phyloP scores from a whole-genome alignment of 169 alveolate species.

The Hepatocystis sp. region DNA sequence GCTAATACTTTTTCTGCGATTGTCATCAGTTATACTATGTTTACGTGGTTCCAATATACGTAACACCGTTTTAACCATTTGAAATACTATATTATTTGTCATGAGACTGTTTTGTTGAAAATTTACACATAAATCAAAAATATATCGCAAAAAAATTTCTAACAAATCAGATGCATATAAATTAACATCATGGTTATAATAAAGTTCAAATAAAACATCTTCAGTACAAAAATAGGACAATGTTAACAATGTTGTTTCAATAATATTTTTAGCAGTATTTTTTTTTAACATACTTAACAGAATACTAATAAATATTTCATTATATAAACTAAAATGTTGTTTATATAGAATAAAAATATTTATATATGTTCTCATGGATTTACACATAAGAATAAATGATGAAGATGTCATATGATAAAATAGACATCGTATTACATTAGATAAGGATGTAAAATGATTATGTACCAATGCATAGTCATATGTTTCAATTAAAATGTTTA shows the following conservation, averaged over 20 bases:
- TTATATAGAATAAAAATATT: constrained; percentile 71
- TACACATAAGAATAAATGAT: constrained; percentile 62
- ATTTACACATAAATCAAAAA: constrained; percentile 41
- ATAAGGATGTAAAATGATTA: constrained; percentile 29
- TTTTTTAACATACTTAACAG: constrained; percentile 45
- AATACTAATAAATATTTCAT: constrained; percentile 62
- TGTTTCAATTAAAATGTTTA: constrained; percentile 44
- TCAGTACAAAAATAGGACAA: constrained; percentile 53
- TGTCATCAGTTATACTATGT: too few species aligned
- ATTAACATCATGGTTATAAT: constrained; percentile 67
- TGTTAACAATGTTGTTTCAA: constrained; percentile 62
- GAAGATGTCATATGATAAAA: constrained; percentile 65
- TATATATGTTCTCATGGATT: constrained; percentile 64
- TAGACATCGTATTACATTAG: constrained; percentile 58
- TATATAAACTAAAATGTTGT: constrained; percentile 53
- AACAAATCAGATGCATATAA: constrained; percentile 63
- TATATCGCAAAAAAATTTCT: constrained; percentile 26
- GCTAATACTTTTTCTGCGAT: too few species aligned
- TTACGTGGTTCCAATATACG: constrained; percentile 44
- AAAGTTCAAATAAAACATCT: constrained; percentile 65
- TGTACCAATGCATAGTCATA: constrained; percentile 45
- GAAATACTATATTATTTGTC: constrained; percentile 44
- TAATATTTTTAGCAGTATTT: constrained; percentile 32
- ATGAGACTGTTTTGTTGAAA: constrained; percentile 62
- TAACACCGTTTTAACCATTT: constrained; percentile 51